Conservation (phyloP, 2,329 filamentous ascomycete species). For the Penicillium rolfsii region DNA sequence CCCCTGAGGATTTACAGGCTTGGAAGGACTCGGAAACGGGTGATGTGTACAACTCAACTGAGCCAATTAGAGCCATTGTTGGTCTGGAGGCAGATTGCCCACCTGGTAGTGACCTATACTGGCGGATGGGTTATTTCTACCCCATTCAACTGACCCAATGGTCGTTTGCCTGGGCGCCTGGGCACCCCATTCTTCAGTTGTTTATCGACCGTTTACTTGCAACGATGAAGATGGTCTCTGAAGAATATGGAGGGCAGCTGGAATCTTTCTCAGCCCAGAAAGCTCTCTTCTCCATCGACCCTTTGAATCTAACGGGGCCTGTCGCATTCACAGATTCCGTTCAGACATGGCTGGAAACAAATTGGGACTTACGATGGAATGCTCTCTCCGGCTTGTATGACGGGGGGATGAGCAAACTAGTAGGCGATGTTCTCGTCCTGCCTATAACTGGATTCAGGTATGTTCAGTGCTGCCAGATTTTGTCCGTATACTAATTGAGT, state of each 20-base stretch:
- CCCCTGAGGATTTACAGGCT: neutral
- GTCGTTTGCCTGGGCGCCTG: slow-evolving; percentile 8
- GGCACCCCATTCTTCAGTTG: slow-evolving; percentile 1
- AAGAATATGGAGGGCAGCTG: neutral
- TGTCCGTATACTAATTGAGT: neutral
- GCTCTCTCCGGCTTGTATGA: neutral
- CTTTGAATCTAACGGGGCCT: slow-evolving; percentile 2
- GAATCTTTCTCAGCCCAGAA: neutral
- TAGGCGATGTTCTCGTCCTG: slow-evolving; percentile 3
- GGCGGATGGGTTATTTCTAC: slow-evolving; percentile 8
- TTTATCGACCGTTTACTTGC: slow-evolving; percentile 1
- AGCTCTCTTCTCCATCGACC: slow-evolving; percentile 3
- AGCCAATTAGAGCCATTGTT: slow-evolving; percentile 4
- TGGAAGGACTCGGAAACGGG: slow-evolving; percentile 2
- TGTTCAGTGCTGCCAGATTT: neutral
- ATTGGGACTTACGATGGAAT: slow-evolving; percentile 1
- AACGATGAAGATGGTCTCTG: neutral
- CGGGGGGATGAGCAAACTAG: slow-evolving; percentile 3
- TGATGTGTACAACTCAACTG: neutral
- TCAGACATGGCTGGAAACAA: neutral
- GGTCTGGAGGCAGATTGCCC: slow-evolving; percentile 5
- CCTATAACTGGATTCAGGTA: slow-evolving; percentile 7
- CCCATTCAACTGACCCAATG: slow-evolving; percentile 5
- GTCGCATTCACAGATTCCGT: neutral
- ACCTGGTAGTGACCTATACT: slow-evolving; percentile 1